A percentile compares a stretch with the other conserved stretches of the same genome.
These are phyloP conservation scores for Tulasnella sp. DNA, from an alignment of 768 basidiomycete species.

Conservation along the genomic window DNA sequence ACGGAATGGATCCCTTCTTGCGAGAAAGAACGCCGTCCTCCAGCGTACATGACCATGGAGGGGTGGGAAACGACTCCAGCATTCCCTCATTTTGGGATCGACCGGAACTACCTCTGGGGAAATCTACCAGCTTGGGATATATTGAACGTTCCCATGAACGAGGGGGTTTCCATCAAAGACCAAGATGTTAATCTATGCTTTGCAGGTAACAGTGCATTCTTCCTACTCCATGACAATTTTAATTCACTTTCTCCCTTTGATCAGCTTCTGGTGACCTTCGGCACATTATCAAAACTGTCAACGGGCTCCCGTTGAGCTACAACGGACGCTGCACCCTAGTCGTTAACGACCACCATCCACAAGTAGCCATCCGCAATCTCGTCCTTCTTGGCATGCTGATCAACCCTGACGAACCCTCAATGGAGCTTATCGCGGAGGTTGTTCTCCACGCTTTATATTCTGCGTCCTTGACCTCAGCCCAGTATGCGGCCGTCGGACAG, in stretches of 20 bases:
- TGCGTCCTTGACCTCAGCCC: constrained; percentile 40
- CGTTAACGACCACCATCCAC: constrained; percentile 42
- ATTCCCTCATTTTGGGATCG: constrained; percentile 6
- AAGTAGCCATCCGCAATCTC: constrained; percentile 43
- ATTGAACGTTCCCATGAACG: constrained; percentile 35
- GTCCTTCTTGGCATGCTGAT: constrained; percentile 44
- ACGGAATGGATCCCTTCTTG: neutral
- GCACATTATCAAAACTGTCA: constrained; percentile 44
- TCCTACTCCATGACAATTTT: neutral
- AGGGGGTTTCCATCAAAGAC: constrained; percentile 6
- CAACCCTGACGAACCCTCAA: constrained; percentile 34
- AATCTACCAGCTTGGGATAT: constrained; percentile 40
- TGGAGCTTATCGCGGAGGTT: constrained; percentile 40
- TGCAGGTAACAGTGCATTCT: neutral
- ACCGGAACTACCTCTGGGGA: constrained; percentile 34
- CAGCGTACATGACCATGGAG: neutral
- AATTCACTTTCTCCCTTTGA: neutral
- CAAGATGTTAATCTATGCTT: constrained; percentile 12
- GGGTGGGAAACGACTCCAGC: neutral
- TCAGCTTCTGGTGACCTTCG: constrained; percentile 51
- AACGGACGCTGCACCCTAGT: constrained; percentile 41
- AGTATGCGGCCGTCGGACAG: constrained; percentile 33
- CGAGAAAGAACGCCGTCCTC: neutral
- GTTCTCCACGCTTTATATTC: constrained; percentile 52
- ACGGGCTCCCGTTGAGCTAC: constrained; percentile 43